A percentile compares a stretch with the other conserved stretches of the same genome.
phyloP scores from a whole-genome alignment of 768 basidiomycete genomes.

The Suillus discolor region DNA sequence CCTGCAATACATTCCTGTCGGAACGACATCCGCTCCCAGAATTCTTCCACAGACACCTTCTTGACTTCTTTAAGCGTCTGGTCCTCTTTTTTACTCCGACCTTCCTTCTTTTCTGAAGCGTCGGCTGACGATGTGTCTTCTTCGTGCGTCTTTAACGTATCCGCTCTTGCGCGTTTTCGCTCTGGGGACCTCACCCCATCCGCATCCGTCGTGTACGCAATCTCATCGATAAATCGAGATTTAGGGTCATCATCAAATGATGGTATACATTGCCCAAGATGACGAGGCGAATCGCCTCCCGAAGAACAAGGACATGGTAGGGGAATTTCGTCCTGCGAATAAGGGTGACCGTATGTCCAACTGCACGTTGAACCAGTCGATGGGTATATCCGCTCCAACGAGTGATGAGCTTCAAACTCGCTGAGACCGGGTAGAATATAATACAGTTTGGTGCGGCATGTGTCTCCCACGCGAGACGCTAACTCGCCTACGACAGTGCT shows the following conservation, averaged over 20 bases:
- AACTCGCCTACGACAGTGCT: slow-evolving; percentile 53
- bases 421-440: slow-evolving; percentile 74
- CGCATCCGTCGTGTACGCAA: slow-evolving; percentile 70
- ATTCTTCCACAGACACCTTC: slow-evolving; percentile 72
- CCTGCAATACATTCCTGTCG: slow-evolving; percentile 93
- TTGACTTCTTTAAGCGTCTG: slow-evolving; percentile 54
- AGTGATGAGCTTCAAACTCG: slow-evolving; percentile 65
- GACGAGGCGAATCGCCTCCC: slow-evolving; percentile 35
- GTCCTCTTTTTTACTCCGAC: slow-evolving; percentile 31
- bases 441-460: slow-evolving; percentile 38
- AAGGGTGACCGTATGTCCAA: slow-evolving; percentile 86
- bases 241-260: slow-evolving; percentile 98
- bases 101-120: slow-evolving; percentile 31
- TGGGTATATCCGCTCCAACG: slow-evolving; percentile 45
- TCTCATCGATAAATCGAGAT: slow-evolving; percentile 89
- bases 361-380: slow-evolving; percentile 18
- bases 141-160: slow-evolving; percentile 13
- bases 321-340: slow-evolving; percentile 45
- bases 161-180: slow-evolving; percentile 55
- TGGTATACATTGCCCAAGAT: slow-evolving; percentile 78
- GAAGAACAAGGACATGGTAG: slow-evolving; percentile 48
- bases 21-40: slow-evolving; percentile 97
- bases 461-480: slow-evolving; percentile 14
- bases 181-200: slow-evolving; percentile 61
- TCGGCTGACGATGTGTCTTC: slow-evolving; percentile 28